phyloP scores from a whole-genome alignment of 2,329 filamentous ascomycete species.

The Ascosphaera apis region DNA sequence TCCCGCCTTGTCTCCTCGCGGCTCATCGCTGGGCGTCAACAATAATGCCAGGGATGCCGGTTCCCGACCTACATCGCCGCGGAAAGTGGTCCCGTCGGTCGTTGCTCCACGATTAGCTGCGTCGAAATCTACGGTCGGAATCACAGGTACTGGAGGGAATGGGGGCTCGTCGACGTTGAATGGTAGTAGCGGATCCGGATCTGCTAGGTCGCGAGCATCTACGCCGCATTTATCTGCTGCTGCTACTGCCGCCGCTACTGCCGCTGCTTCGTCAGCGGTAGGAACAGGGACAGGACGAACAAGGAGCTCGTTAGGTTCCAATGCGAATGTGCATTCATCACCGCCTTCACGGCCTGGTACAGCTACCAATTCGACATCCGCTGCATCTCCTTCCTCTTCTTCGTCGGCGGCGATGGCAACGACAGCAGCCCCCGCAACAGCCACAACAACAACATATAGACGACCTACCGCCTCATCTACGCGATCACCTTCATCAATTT shows the following conservation, averaged over 20 bases:
- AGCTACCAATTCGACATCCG: background rate
- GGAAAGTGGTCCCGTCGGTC: no score
- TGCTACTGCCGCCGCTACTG: background rate
- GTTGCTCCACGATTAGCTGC: background rate
- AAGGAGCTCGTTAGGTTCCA: background rate
- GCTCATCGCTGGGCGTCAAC: no score
- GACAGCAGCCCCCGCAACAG: no score
- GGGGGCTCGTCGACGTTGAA: no score
- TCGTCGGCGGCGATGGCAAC: no score
- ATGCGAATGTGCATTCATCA: background rate
- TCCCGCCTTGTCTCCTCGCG: no score
- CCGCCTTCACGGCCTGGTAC: background rate
- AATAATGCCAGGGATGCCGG: no score
- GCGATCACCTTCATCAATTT: no score
- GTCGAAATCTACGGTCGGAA: background rate
- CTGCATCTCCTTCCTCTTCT: background rate
- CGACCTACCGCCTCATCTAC: no score
- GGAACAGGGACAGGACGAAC: background rate
- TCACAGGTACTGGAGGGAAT: background rate
- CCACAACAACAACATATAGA: no score
- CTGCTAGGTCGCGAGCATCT: background rate
- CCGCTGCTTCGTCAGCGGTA: background rate
- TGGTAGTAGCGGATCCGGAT: no score
- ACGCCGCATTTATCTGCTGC: background rate
- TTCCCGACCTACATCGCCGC: no score